Percentiles rank a stretch among this genome's conserved stretches.
Evolutionary conservation across 345 rosid genomes (phyloP).

Genomic region (Cardamine occulta): DNA sequence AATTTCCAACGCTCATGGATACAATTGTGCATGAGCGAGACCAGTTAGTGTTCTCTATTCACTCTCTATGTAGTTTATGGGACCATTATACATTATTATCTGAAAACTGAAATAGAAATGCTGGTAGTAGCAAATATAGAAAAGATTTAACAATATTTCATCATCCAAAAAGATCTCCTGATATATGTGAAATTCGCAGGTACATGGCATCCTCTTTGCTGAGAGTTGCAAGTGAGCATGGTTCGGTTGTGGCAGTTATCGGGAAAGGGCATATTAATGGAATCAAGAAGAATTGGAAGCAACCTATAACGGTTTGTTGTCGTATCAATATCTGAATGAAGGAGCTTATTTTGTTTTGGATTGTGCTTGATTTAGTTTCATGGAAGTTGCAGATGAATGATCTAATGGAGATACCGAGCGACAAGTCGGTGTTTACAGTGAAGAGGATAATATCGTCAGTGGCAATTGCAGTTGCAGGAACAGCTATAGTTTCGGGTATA

Average conservation of each 20-base stretch:
- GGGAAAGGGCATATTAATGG: constrained; percentile 98
- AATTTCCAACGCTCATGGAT: constrained; percentile 92
- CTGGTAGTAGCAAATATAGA: not conserved
- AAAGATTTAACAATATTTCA: not conserved
- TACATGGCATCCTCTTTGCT: constrained; percentile 82
- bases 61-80: constrained; percentile 12
- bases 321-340: not conserved
- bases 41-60: constrained; percentile 65
- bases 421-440: constrained; percentile 49
- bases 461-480: constrained; percentile 73
- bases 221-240: constrained; percentile 71
- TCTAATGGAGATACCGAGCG: constrained; percentile 69
- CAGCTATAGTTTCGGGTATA: constrained; percentile 71
- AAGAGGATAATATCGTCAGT: constrained; percentile 65
- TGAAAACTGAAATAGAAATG: not conserved
- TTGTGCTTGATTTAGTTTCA: not conserved
- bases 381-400: constrained; percentile 55
- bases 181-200: constrained; percentile 49
- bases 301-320: constrained; percentile 65
- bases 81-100: constrained; percentile 8
- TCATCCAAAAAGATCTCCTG: not conserved
- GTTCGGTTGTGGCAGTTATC: constrained; percentile 88
- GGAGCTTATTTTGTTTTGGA: not conserved
- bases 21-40: constrained; percentile 96
- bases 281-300: constrained; percentile 86